These are phyloP conservation scores for Teunomyces lycoperdinae DNA, from an alignment of 805 yeast species.

Conservation along the genomic window DNA sequence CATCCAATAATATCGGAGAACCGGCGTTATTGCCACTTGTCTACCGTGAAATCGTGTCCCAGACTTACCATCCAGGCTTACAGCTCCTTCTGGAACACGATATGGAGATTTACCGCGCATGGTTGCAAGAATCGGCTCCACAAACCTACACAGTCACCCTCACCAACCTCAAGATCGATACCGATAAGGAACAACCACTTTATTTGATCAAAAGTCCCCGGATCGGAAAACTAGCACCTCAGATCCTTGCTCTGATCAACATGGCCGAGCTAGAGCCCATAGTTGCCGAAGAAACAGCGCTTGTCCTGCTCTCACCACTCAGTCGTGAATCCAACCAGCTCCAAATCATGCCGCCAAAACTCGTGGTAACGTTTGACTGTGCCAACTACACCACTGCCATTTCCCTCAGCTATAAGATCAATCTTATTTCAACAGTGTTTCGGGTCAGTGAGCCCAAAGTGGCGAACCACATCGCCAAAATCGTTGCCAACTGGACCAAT, in stretches of 20 bases:
- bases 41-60: slow-evolving; percentile 8
- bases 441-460: slow-evolving; percentile 12
- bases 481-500: background rate
- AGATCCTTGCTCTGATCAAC: slow-evolving; percentile 13
- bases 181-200: slow-evolving; percentile 5
- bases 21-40: slow-evolving; percentile 9
- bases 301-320: slow-evolving; percentile 10
- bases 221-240: slow-evolving; percentile 8
- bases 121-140: slow-evolving; percentile 4
- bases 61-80: too few relatives aligned
- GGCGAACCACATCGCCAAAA: background rate
- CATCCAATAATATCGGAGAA: slow-evolving; percentile 4
- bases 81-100: too few relatives aligned
- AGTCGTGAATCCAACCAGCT: slow-evolving; percentile 11
- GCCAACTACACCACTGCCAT: slow-evolving; percentile 3
- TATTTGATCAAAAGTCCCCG: slow-evolving; percentile 9
- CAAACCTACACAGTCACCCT: slow-evolving; percentile 9
- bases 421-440: slow-evolving; percentile 15
- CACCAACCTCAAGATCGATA: slow-evolving; percentile 13
- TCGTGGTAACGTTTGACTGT: slow-evolving; percentile 11
- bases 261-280: slow-evolving; percentile 4
- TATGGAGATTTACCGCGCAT: background rate
- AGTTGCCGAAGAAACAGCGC: slow-evolving; percentile 13
- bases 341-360: slow-evolving; percentile 5
- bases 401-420: slow-evolving; percentile 13